phyloP scores from a whole-genome alignment of 2,329 filamentous ascomycete species.

The Neocatenulostroma microsporum region DNA sequence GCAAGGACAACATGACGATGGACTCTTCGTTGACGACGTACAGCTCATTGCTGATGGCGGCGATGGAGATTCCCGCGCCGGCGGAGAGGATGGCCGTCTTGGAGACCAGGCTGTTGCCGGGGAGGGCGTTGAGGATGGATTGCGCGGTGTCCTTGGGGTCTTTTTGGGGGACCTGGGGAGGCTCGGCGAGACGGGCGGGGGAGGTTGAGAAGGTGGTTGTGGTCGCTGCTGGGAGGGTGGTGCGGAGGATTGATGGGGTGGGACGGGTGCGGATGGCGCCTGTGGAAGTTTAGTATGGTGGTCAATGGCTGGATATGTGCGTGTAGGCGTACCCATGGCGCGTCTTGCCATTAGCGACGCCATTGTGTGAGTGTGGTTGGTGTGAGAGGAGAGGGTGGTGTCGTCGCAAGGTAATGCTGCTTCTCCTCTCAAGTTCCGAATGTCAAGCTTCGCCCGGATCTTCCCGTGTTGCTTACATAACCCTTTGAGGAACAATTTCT shows the following conservation, averaged over 20 bases:
- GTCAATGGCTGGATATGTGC: conserved; percentile 9
- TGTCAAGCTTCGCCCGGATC: no score
- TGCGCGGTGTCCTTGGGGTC: conserved; percentile 96
- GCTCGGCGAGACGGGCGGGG: conserved; percentile 50
- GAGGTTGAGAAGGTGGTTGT: conserved; percentile 55
- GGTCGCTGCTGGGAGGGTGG: conserved; percentile 67
- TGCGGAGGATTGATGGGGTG: conserved; percentile 57
- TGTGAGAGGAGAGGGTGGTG: no score
- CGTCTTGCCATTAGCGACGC: conserved; percentile 95
- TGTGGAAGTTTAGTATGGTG: conserved; percentile 42
- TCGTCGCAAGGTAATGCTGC: no score
- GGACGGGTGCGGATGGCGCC: conserved; percentile 71
- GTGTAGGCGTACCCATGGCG: conserved; percentile 67
- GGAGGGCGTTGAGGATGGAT: conserved; percentile 86
- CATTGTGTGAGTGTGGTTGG: no score
- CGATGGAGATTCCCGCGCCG: conserved; percentile 79
- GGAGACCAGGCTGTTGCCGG: conserved; percentile 83
- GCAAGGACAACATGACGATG: conserved; percentile 82
- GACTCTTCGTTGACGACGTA: conserved; percentile 99
- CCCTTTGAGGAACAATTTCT: no score
- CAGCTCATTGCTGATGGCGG: conserved; percentile 98
- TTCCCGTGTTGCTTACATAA: no score
- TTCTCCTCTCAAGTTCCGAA: no score
- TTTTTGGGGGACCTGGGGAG: conserved; percentile 71
- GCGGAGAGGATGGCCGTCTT: conserved; percentile 97